Base-by-base conservation (phyloP, 768 basidiomycete species). In the Fomitopsis pulvina region DNA sequence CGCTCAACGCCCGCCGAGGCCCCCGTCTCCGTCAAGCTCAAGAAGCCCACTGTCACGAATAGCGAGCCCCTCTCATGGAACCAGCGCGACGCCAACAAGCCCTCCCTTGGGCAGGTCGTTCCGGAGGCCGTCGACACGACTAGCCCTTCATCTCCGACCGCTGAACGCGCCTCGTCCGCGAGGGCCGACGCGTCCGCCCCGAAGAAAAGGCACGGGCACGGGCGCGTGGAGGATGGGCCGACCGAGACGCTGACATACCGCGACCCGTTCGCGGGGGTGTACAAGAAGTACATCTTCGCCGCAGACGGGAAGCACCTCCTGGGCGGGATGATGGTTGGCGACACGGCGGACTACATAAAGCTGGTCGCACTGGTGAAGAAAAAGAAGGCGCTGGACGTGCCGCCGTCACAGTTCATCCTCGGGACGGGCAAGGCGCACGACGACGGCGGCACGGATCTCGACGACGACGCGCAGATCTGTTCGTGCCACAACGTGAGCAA, bases 261-360 rank as follows among this genome's bases (percentile, higher is more conserved):
- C 41, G 87, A 89, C 59, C 86, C 86, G 0, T 86, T 89, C 63
- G 68, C 72, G n/a, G 71, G 71, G 2, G 75, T 79, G 8, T 89
- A 87, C 70, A 87, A 87, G 66, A 87, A 86, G 67, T 86, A 84
- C 53, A 77, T 87, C 38, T 87, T 87, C 61, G 81, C 75, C 10
- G 73, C 73, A 7, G 83, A 87, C 58, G 86, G 85, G 10, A 80
- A 82, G 63, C 74, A 83, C 55, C 69, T 89, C 11, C 66, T 89
- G 3, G 86, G 86, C 11, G 86, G 86, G 3, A 85, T 86, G 77
- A 84, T 87, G 83, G 76, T 89, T n/a, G 86, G 85, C 2, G 83
- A 85, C 57, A 78, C 78, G 9, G 71, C 69, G 30, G 81, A 84
- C 59, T 86, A 80, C 57, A 75, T 80, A 50, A 85, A 86, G 63